Evolutionary conservation across 139 green algal species (phyloP).

Genomic region (Auxenochlorella pyrenoidosa): DNA sequence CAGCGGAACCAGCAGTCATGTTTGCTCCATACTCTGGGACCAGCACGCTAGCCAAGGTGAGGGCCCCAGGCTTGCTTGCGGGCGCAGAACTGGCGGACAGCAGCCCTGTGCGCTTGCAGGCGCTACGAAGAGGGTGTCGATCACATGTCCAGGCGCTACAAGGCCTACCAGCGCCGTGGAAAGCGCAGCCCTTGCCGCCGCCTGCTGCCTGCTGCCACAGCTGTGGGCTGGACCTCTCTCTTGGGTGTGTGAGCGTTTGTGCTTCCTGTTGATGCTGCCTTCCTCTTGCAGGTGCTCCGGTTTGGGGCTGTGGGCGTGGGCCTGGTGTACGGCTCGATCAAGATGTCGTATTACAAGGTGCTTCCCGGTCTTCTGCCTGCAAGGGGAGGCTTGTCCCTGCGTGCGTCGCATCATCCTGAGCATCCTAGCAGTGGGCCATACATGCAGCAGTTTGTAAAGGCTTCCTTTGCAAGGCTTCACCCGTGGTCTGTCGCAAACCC

Average conservation of each 20-base stretch:
- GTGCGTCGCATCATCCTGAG: too few relatives aligned
- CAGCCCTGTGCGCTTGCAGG: neutral
- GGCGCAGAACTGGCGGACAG: too few relatives aligned
- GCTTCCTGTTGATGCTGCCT: neutral
- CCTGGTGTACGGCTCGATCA: conserved; percentile 59
- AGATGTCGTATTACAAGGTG: conserved; percentile 57
- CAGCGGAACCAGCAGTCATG: too few relatives aligned
- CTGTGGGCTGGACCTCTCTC: neutral
- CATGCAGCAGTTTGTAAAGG: neutral
- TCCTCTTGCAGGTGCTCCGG: conserved; percentile 51
- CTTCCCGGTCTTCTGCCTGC: neutral
- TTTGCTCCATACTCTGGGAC: conserved; percentile 47
- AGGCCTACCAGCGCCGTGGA: too few relatives aligned
- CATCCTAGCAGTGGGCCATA: neutral
- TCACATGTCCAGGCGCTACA: too few relatives aligned
- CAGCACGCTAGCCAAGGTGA: conserved; percentile 56
- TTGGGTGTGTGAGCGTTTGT: too few relatives aligned
- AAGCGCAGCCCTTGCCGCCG: neutral
- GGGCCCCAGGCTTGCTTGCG: neutral
- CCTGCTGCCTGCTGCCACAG: neutral
- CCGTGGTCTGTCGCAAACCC: neutral
- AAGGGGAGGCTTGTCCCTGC: too few relatives aligned
- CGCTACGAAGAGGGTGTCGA: too few relatives aligned
- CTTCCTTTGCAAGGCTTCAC: neutral
- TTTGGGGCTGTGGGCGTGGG: conserved; percentile 51